Percentiles rank a stretch among this genome's conserved stretches.
Conservation (phyloP, 768 basidiomycete genomes). For the Pleurotus citrinopileatus region DNA sequence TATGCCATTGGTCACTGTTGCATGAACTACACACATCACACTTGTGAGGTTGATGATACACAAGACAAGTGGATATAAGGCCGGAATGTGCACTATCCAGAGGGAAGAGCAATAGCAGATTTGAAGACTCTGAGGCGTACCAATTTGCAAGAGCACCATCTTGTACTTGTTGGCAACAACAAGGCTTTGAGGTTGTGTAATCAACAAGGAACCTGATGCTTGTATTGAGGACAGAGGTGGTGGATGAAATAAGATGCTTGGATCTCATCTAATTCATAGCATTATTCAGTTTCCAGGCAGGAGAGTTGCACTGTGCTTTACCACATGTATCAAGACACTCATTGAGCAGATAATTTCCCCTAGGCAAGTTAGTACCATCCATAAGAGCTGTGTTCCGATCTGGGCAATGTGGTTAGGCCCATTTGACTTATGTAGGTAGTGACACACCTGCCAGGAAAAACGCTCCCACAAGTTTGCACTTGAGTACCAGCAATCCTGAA, state of each 20-base stretch:
- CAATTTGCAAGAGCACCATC: not conserved
- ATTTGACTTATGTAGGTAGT: too few relatives aligned
- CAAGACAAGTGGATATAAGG: not conserved
- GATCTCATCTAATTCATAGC: not conserved
- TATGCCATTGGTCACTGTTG: not conserved
- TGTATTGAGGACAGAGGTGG: not conserved
- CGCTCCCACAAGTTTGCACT: conserved; percentile 16
- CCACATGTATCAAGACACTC: not conserved
- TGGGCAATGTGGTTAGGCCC: not conserved
- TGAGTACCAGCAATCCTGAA: conserved; percentile 20
- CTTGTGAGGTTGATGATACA: not conserved
- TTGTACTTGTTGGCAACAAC: not conserved
- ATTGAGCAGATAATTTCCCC: not conserved
- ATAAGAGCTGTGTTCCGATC: not conserved
- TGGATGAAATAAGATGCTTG: not conserved
- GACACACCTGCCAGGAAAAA: conserved; percentile 19
- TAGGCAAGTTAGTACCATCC: not conserved
- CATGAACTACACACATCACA: not conserved
- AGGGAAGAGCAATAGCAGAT: not conserved
- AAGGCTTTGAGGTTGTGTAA: not conserved
- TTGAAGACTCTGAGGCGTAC: not conserved
- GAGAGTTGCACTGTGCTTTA: not conserved
- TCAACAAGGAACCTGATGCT: not conserved
- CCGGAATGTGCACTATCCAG: not conserved
- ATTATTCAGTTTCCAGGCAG: not conserved